Evolutionary conservation across 305 asterid genomes (phyloP).

Genomic region (Fraxinus ornus): DNA sequence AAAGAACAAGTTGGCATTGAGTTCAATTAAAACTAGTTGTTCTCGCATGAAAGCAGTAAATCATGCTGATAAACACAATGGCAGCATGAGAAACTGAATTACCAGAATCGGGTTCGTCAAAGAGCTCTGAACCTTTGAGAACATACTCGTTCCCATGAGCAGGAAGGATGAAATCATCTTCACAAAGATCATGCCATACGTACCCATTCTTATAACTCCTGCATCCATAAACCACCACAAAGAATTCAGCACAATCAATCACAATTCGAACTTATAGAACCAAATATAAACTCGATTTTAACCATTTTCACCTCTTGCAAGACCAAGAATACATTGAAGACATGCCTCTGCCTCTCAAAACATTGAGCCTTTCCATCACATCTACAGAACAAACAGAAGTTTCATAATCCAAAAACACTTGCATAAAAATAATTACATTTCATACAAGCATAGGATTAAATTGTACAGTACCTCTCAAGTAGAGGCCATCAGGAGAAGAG

Average conservation of each 20-base stretch:
- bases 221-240: slow-evolving; percentile 25
- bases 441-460: neutral
- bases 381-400: slow-evolving; percentile 44
- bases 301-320: slow-evolving; percentile 72
- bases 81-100: neutral
- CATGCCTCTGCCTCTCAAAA: slow-evolving; percentile 80
- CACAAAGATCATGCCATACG: slow-evolving; percentile 89
- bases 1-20: neutral
- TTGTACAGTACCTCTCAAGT: slow-evolving; percentile 36
- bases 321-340: slow-evolving; percentile 93
- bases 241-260: neutral
- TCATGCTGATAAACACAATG: neutral
- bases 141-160: slow-evolving; percentile 84
- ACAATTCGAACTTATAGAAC: neutral
- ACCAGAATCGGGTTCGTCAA: slow-evolving; percentile 69
- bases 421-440: neutral
- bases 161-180: slow-evolving; percentile 72
- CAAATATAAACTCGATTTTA: neutral
- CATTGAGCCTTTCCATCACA: slow-evolving; percentile 76
- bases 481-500: slow-evolving; percentile 47
- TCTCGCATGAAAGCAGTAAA: neutral
- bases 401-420: neutral
- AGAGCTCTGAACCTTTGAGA: slow-evolving; percentile 87
- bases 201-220: slow-evolving; percentile 82
- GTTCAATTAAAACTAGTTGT: neutral